Evolutionary conservation across 768 basidiomycete genomes (phyloP), one percentile per base, ranked within the genome.

Genomic region (Mycena amicta): DNA sequence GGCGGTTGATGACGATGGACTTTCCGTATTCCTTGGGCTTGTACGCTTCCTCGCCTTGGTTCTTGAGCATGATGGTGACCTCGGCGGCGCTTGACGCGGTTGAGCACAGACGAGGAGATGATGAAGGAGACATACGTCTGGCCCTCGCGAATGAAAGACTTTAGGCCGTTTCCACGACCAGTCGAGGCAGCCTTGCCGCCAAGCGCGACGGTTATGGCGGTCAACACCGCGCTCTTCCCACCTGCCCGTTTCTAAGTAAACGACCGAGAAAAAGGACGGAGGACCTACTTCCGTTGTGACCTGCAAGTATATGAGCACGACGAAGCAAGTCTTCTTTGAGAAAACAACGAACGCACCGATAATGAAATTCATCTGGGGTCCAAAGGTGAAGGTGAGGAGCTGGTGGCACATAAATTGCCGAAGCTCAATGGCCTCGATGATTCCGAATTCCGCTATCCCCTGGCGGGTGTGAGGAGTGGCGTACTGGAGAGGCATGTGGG

Each of bases 351-450:
- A 45, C 43, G 20, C 20, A 45, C 43, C 43, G 43, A 45, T 45
- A 23, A 45, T 92, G 68, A 98, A 98, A 74, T 98, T 99, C 68
- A 99, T 92, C 71, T 95, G 93, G 8, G 91, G 89, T 0, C 94
- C 93, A 62, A 98, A 93, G 2, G 83, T 81, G 73, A 97, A 92
- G 1, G 81, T 87, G 45, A 95, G 79, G 72, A 81, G 87, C 70
- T 86, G 82, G 75, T 98, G 95, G 72, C 95, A 97, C 95, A 98
- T 96, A 75, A 98, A 98, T 68, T 98, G 89, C 67, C 86, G 81
- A 84, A 93, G 86, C 68, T 94, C 89, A 41, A 97, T 83, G 30
- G 81, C 80, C 65, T 93, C 89, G 59, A 98, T 91, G 63, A 98
- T 88, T 4, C 95, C 96, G 66, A 88, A 84, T 51, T 63, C 2